Percentiles rank a stretch among this genome's conserved stretches.
These are phyloP conservation scores for Botryotinia convoluta DNA, from an alignment of 2,329 filamentous ascomycete genomes.

Conservation along the genomic window DNA sequence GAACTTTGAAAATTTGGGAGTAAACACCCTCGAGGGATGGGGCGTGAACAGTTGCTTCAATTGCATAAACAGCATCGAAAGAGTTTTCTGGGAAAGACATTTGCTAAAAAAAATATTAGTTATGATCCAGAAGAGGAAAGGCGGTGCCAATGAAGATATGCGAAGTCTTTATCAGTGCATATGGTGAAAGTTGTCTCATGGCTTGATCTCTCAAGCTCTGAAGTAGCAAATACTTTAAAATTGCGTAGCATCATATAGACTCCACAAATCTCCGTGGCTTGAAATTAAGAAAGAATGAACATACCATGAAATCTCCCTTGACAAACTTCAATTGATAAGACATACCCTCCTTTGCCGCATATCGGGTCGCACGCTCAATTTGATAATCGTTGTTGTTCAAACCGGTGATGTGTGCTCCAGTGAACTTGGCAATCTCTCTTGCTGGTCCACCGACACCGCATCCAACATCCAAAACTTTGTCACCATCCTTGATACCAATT, in stretches of 20 bases:
- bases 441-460: constrained; percentile 96
- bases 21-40: constrained; percentile 90
- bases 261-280: neutral
- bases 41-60: constrained; percentile 95
- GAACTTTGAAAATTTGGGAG: constrained; percentile 86
- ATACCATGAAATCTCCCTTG: constrained; percentile 94
- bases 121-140: neutral
- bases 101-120: constrained; percentile 54
- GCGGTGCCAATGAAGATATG: neutral
- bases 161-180: neutral
- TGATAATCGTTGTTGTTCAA: constrained; percentile 99
- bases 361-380: constrained; percentile 86
- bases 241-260: constrained; percentile 10
- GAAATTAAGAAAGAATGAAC: constrained; percentile 21
- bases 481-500: constrained; percentile 80
- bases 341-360: constrained; percentile 78
- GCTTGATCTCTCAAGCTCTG: constrained; percentile 9
- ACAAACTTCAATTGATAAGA: constrained; percentile 77
- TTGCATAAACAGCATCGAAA: constrained; percentile 95
- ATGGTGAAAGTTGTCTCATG: constrained; percentile 11
- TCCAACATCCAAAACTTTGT: constrained; percentile 92
- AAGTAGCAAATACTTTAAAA: constrained; percentile 13
- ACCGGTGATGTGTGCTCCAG: constrained; percentile 82
- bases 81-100: constrained; percentile 90
- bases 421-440: constrained; percentile 94